Evolutionary conservation across 768 basidiomycete genomes (phyloP).

Genomic region (Tylopilus plumbeoviolaceoides): DNA sequence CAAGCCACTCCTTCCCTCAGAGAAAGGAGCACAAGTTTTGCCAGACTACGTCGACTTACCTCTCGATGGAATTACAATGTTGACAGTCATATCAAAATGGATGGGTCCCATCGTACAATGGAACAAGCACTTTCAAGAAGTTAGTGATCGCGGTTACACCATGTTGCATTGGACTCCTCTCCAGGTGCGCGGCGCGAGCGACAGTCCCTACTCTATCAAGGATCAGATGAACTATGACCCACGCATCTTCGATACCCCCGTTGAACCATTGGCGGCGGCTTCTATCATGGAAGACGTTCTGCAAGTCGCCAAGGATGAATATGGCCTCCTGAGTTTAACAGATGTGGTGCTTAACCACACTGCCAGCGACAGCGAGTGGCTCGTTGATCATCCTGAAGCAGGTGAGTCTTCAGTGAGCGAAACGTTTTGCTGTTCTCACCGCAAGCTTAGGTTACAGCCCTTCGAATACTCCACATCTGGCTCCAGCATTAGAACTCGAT

Average conservation of each 20-base stretch:
- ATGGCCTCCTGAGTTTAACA: constrained; percentile 83
- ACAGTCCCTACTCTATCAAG: constrained; percentile 91
- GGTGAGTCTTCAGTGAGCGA: constrained; percentile 43
- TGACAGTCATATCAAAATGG: constrained; percentile 96
- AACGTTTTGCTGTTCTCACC: constrained; percentile 1
- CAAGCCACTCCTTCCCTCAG: constrained; percentile 46
- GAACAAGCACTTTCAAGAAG: constrained; percentile 77
- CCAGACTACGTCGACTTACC: constrained; percentile 64
- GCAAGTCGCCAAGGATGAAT: constrained; percentile 72
- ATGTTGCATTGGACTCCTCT: constrained; percentile 98
- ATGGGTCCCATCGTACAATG: constrained; percentile 84
- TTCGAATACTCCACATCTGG: constrained; percentile 85
- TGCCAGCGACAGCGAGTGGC: constrained; percentile 90
- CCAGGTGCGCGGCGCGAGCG: constrained; percentile 84
- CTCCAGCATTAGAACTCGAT: constrained; percentile 91
- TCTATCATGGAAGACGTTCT: constrained; percentile 61
- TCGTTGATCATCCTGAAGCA: constrained; percentile 92
- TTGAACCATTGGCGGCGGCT: constrained; percentile 48
- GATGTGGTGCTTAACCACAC: constrained; percentile 99
- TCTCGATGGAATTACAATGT: constrained; percentile 81
- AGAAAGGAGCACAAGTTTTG: constrained; percentile 50
- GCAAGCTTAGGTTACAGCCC: constrained; percentile 73
- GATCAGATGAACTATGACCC: constrained; percentile 83
- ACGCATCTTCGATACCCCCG: constrained; percentile 52
- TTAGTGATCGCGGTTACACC: constrained; percentile 88